Evolutionary conservation across 768 basidiomycete species (phyloP), one percentile per base, ranked within the genome.

Genomic region (Lentinula sp.): DNA sequence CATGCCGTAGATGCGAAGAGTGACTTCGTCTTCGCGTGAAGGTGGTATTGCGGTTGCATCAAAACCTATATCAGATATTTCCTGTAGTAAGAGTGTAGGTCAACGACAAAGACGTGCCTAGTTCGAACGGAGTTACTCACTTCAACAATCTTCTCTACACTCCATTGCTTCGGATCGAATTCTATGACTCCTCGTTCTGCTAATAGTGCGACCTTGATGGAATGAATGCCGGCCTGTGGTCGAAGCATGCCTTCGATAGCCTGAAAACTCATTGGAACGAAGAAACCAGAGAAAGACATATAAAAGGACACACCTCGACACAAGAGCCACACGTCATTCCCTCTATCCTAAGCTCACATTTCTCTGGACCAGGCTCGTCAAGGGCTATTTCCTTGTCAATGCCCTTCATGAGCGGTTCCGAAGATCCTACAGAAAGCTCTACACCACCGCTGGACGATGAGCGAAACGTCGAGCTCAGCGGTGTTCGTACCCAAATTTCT

Each of bases 191-290:
- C 96, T 13, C 96, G 87, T 72, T 99, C 96, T 11, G 97, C 93
- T 28, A 99, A 82, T n/a, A 99, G 81, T 23, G 95, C 95, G n/a
- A 99, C 95, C 70, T 94, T 93, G 63, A 97, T 75, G 10, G 88
- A 91, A 63, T 86, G 75, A 55, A 99, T 95, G n/a, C 97, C 97
- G n/a, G 85, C 76, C 71, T 95, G 92, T 16, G 78, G 78, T 68
- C 87, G 79, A 21, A 96, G 81, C 78, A 89, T 89, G 43, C 87
- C 84, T 70, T 96, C 94, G 60, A 95, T 95, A 13, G 90, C 84
- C 88, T 93, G 63, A 1, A 34, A 51, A 59, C 23, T 48, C 21
- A 39, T 40, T 23, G 35, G 32, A 18, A 34, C 31, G 13, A 5
- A 34, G 8, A 11, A 23, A 37, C 37, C 15, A 28, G 15, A 49